Evolutionary conservation across 306 rosid genomes (phyloP), one percentile per base, ranked within the genome.

Genomic region (Argentina anserina): DNA sequence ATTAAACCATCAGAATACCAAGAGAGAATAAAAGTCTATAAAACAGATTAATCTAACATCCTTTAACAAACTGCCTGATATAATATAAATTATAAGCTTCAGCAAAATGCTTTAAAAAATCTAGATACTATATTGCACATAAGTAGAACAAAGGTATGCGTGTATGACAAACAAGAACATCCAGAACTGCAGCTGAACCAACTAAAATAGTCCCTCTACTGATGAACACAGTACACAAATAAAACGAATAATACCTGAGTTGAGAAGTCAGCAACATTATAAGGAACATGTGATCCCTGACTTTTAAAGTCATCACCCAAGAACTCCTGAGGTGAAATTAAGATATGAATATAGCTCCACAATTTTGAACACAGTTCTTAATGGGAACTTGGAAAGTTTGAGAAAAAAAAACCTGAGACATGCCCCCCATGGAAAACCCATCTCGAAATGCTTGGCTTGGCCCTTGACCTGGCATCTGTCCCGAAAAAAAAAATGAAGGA

Each of bases 281-380:
- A 95, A 49, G 99, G 97, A 82, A 95, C 97, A 66, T 91, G 97
- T 60, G 99, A 95, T 70, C 99, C 99, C 85, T 95, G 99, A 83
- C 99, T 95, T 83, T 95, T 95, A 80, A 92, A 95, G 84, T 95
- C 99, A 79, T 95, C 99, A 69, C 97, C 97, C 92, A 95, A 88
- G 83, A 88, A 95, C 72, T 95, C 99, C 99, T 95, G 83, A 65
- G 1, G 69, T 34, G 52, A 75, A 75, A 29, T 68, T 72, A 11
- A 73, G 37, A 75, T 43, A 75, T 31, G 31, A 70, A 64, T 18
- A 55, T 18, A 31, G 26, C 15, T 13, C 14, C 1, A 42, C 4
- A 25, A 81, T 71, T 79, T 53, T n/a, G 65, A 56, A 3, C 8
- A 69, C 20, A 49, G 52, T 42, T 67, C 25, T 40, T 29, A 39